Evolutionary conservation across 2,329 filamentous ascomycete genomes (phyloP).

Genomic region (Chrysoporthe puriensis): DNA sequence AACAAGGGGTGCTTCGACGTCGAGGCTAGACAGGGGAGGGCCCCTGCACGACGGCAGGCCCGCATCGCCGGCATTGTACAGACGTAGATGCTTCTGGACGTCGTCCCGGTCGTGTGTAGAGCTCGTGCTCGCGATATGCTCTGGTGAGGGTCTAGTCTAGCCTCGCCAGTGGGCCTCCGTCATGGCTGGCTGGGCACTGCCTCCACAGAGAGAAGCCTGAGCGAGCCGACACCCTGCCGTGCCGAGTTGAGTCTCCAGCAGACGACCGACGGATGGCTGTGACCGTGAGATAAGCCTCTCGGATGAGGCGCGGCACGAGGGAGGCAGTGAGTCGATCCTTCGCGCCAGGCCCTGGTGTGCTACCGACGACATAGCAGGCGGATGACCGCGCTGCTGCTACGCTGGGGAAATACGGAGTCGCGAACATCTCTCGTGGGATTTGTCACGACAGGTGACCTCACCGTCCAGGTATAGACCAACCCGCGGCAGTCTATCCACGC

Average conservation of each 20-base stretch:
- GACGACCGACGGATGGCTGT: neutral
- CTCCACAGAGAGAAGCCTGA: neutral
- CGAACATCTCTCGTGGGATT: too few relatives aligned
- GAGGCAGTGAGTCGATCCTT: neutral
- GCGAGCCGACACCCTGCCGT: neutral
- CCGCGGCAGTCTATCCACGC: neutral
- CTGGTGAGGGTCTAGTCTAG: neutral
- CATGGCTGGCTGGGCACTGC: neutral
- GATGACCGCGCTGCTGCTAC: neutral
- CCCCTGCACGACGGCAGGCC: constrained; percentile 4
- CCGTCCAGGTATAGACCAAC: too few relatives aligned
- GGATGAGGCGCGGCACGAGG: neutral
- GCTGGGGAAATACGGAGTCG: neutral
- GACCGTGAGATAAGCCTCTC: neutral
- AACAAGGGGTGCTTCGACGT: constrained; percentile 20
- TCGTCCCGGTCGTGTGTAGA: neutral
- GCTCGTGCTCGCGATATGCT: neutral
- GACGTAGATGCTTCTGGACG: neutral
- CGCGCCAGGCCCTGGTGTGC: neutral
- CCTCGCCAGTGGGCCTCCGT: neutral
- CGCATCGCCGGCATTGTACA: neutral
- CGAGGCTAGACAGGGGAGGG: neutral
- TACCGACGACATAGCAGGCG: neutral
- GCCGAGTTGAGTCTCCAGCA: neutral
- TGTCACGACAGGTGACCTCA: too few relatives aligned